Base-by-base conservation (phyloP, 805 yeast genomes). In the Blastobotrys parvus region DNA sequence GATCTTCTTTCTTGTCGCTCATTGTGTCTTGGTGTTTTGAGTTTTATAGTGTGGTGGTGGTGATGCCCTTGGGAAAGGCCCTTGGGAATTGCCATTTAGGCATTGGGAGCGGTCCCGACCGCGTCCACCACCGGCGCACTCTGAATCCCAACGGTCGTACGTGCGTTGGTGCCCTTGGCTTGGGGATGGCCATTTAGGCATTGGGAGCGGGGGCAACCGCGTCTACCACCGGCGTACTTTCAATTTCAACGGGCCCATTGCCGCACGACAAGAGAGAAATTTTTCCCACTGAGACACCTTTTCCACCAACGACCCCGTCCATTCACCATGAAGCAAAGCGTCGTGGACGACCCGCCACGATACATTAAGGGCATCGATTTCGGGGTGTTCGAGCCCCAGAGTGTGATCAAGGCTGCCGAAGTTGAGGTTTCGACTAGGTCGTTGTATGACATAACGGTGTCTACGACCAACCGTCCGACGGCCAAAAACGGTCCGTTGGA, bases 401-500 rank as follows among this genome's bases (percentile, higher is more conserved):
- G 90, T 55, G 88, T 92, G 55, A 75, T 87, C 35, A 90, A 90
- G 17, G 95, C 90, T 66, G 83, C 95, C 2, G 96, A 89, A 58
- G 95, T 89, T 20, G 97, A 92, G 60, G 85, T 92, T 46, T 75
- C 83, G 33, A 86, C 95, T 15, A 75, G 97, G 54, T 96, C 90
- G 61, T 71, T 92, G 44, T 92, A 86, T 61, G 96, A 92, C 63
- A 69, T 92, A n/a, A n/a, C n/a, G n/a, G n/a, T n/a, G n/a, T n/a
- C n/a, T n/a, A n/a, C n/a, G n/a, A n/a, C n/a, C n/a, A n/a, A n/a
- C n/a, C n/a, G n/a, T n/a, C n/a, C n/a, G n/a, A n/a, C n/a, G n/a
- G n/a, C n/a, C n/a, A n/a, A n/a, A n/a, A n/a, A n/a, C n/a, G n/a
- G n/a, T n/a, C 97, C 98, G 2, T 69, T 92, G 33, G 99, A 92